Conservation (phyloP, 345 rosid species). For the Rhizophora mangle region DNA sequence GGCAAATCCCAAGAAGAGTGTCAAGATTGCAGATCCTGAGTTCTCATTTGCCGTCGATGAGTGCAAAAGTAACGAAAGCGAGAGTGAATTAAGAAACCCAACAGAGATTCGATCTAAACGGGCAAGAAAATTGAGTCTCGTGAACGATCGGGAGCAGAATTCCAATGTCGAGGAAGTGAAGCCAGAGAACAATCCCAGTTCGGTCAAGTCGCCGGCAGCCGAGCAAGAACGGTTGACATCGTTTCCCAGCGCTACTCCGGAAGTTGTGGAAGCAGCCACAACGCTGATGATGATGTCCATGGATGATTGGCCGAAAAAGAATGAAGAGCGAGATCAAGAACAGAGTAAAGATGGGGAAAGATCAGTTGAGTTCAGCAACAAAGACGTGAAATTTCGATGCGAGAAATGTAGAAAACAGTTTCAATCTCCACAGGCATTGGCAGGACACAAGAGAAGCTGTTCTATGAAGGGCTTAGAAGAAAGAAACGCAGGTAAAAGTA, state of each 20-base stretch:
- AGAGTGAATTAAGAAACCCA: slow-evolving; percentile 34
- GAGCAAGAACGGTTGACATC: slow-evolving; percentile 31
- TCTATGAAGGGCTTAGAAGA: slow-evolving; percentile 14
- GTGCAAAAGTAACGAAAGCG: slow-evolving; percentile 32
- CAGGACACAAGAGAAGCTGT: slow-evolving; percentile 26
- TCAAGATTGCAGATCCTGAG: slow-evolving; percentile 38
- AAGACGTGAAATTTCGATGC: slow-evolving; percentile 26
- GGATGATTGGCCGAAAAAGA: slow-evolving; percentile 20
- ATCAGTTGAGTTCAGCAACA: slow-evolving; percentile 8
- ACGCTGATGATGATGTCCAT: slow-evolving; percentile 33
- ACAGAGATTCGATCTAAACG: slow-evolving; percentile 32
- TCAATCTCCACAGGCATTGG: slow-evolving; percentile 29
- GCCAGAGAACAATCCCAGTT: slow-evolving; percentile 5
- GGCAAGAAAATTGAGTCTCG: slow-evolving; percentile 20
- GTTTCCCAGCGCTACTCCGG: slow-evolving; percentile 30
- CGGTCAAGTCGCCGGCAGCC: neutral
- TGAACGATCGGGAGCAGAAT: slow-evolving; percentile 8
- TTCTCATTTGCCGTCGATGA: slow-evolving; percentile 22
- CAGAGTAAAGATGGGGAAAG: neutral
- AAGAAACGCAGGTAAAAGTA: neutral
- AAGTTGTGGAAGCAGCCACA: slow-evolving; percentile 24
- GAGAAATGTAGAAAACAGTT: slow-evolving; percentile 27
- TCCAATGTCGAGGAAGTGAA: slow-evolving; percentile 4
- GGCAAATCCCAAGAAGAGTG: slow-evolving; percentile 35
- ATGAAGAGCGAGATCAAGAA: neutral